Evolutionary conservation across 2,329 filamentous ascomycete genomes (phyloP).

Genomic region (Botryosphaeria dothidea): DNA sequence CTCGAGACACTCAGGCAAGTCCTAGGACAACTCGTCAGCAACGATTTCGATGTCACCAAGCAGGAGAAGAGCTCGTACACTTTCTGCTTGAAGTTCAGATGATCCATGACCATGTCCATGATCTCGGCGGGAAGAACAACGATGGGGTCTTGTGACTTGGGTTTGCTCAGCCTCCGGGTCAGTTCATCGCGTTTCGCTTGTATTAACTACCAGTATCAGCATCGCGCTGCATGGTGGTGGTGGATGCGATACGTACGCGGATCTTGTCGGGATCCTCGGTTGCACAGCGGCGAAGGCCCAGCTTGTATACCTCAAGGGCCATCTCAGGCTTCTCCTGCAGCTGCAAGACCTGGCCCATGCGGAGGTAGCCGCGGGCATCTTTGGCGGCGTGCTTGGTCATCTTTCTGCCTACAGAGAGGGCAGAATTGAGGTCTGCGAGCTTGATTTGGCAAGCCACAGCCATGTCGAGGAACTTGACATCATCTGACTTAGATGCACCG

Average conservation of each 20-base stretch:
- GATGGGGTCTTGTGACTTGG: conserved; percentile 53
- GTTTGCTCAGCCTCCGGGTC: conserved; percentile 41
- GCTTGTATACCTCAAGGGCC: conserved; percentile 58
- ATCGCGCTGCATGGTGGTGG: background rate
- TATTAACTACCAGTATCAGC: conserved; percentile 29
- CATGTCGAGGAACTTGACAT: conserved; percentile 52
- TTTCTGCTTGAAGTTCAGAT: conserved; percentile 54
- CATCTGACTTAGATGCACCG: conserved; percentile 25
- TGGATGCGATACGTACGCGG: conserved; percentile 26
- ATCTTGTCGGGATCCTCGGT: conserved; percentile 28
- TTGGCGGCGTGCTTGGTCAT: conserved; percentile 55
- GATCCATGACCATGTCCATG: conserved; percentile 51
- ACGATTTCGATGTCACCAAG: background rate
- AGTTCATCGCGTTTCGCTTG: conserved; percentile 52
- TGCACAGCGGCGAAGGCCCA: conserved; percentile 50
- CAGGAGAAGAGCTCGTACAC: conserved; percentile 37
- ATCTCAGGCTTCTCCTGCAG: conserved; percentile 53
- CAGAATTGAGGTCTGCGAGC: conserved; percentile 50
- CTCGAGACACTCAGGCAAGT: conserved; percentile 56
- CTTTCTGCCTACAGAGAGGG: conserved; percentile 57
- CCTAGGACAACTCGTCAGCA: conserved; percentile 28
- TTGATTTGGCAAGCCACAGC: conserved; percentile 58
- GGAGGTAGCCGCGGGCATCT: conserved; percentile 55
- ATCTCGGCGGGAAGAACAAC: conserved; percentile 56
- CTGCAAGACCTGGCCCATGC: conserved; percentile 51